These are phyloP conservation scores for Suhomyces guaymorum DNA, from an alignment of 1,139 yeast species.

Conservation along the genomic window DNA sequence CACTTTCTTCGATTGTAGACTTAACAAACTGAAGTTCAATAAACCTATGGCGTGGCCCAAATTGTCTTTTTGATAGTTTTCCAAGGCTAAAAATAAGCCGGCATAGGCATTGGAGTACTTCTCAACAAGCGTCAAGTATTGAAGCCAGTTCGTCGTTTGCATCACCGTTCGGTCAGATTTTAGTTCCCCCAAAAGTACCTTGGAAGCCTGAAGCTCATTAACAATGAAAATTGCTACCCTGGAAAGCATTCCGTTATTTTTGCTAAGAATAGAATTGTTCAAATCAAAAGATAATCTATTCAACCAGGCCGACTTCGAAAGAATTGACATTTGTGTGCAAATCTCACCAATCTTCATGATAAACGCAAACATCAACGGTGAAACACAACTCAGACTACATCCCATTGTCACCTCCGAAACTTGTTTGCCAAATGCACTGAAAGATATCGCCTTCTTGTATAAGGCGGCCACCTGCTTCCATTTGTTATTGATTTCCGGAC, in stretches of 20 bases:
- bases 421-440: slow-evolving; percentile 25
- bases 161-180: slow-evolving; percentile 13
- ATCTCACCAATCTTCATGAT: slow-evolving; percentile 32
- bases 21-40: slow-evolving; percentile 39
- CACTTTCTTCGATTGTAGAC: slow-evolving; percentile 38
- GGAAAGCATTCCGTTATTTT: slow-evolving; percentile 42
- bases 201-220: slow-evolving; percentile 30
- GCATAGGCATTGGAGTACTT: slow-evolving; percentile 45
- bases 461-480: slow-evolving; percentile 41
- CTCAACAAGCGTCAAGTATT: slow-evolving; percentile 34
- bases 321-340: slow-evolving; percentile 43
- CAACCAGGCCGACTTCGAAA: slow-evolving; percentile 43
- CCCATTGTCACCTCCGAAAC: slow-evolving; percentile 4
- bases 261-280: slow-evolving; percentile 30
- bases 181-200: slow-evolving; percentile 10
- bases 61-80: slow-evolving; percentile 41
- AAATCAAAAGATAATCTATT: slow-evolving; percentile 34
- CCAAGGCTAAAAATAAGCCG: slow-evolving; percentile 45
- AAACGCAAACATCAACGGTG: slow-evolving; percentile 22
- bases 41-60: slow-evolving; percentile 48
- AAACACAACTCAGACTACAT: slow-evolving; percentile 1
- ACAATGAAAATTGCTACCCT: slow-evolving; percentile 44
- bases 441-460: slow-evolving; percentile 36
- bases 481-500: slow-evolving; percentile 24
- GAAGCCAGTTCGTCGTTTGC: slow-evolving; percentile 32